A percentile compares a stretch with the other conserved stretches of the same genome.
These are phyloP conservation scores for Termitomyces sp. DNA, from an alignment of 768 basidiomycete genomes.

Conservation along the genomic window DNA sequence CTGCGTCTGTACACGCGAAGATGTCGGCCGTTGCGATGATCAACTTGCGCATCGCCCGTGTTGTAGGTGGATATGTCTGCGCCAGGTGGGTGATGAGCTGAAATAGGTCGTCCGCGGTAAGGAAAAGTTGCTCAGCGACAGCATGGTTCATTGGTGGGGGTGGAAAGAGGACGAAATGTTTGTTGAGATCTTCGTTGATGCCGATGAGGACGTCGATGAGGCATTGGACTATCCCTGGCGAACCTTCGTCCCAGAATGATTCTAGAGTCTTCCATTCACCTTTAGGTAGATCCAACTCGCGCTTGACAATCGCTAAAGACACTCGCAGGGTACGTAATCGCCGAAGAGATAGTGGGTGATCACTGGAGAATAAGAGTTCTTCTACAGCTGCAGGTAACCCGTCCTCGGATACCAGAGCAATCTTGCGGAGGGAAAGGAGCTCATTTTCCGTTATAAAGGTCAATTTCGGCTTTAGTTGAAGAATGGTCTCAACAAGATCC, in stretches of 20 bases:
- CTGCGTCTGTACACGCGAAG: conserved; percentile 50
- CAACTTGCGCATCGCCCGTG: conserved; percentile 44
- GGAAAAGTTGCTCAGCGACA: conserved; percentile 53
- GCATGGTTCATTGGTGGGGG: conserved; percentile 35
- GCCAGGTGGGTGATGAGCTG: conserved; percentile 45
- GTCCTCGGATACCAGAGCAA: conserved; percentile 66
- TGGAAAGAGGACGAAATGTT: conserved; percentile 43
- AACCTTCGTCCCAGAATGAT: conserved; percentile 57
- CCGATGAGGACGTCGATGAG: conserved; percentile 50
- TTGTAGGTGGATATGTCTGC: conserved; percentile 45
- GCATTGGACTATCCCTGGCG: conserved; percentile 53
- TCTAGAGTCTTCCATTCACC: conserved; percentile 56
- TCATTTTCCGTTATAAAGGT: conserved; percentile 62
- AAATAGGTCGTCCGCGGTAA: conserved; percentile 50
- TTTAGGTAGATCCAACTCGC: conserved; percentile 46
- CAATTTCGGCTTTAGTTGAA: conserved; percentile 55
- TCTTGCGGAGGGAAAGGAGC: conserved; percentile 51
- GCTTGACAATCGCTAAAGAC: conserved; percentile 53
- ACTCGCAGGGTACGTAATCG: conserved; percentile 60
- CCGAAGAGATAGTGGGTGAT: conserved; percentile 48
- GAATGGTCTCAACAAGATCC: conserved; percentile 56
- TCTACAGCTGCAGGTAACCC: conserved; percentile 62
- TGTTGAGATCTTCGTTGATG: conserved; percentile 50
- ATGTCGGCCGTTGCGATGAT: conserved; percentile 46
- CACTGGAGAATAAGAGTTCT: conserved; percentile 48